These are phyloP conservation scores for Phytophthora agathidicida DNA, from an alignment of 352 stramenopile genomes.

Conservation along the genomic window DNA sequence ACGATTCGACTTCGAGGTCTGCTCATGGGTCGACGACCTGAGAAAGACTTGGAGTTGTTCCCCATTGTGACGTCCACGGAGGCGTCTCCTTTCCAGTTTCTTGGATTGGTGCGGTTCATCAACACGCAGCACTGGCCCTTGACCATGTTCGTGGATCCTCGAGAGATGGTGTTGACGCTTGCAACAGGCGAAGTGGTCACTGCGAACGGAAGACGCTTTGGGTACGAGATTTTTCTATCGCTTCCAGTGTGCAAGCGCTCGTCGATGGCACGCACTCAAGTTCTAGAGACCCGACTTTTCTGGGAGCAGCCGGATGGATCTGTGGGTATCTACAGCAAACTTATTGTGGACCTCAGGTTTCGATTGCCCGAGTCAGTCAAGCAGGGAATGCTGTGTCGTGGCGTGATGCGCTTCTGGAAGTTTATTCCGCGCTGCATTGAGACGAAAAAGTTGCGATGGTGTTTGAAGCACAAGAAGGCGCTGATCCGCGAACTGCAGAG, in stretches of 20 bases:
- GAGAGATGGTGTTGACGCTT: conserved; percentile 23
- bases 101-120: conserved; percentile 23
- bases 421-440: conserved; percentile 35
- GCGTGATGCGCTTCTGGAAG: conserved; percentile 36
- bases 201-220: conserved; percentile 23
- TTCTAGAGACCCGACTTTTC: conserved; percentile 31
- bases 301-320: conserved; percentile 33
- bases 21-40: conserved; percentile 19
- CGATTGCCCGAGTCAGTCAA: conserved; percentile 26
- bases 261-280: conserved; percentile 17
- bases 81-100: conserved; percentile 21
- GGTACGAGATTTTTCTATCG: conserved; percentile 33
- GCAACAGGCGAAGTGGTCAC: conserved; percentile 27
- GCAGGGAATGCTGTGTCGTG: conserved; percentile 26
- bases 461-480: conserved; percentile 22
- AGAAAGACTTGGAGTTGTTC: conserved; percentile 14
- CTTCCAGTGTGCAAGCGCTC: conserved; percentile 13
- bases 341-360: conserved; percentile 25
- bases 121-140: conserved; percentile 32
- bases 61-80: conserved; percentile 17
- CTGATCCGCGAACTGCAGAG: conserved; percentile 6
- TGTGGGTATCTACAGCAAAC: conserved; percentile 33
- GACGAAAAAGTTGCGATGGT: conserved; percentile 36
- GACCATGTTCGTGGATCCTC: conserved; percentile 26
- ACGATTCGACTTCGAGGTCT: conserved; percentile 20